These are phyloP conservation scores for Arthrobotrys sinensis DNA, from an alignment of 2,329 filamentous ascomycete species.

Conservation along the genomic window DNA sequence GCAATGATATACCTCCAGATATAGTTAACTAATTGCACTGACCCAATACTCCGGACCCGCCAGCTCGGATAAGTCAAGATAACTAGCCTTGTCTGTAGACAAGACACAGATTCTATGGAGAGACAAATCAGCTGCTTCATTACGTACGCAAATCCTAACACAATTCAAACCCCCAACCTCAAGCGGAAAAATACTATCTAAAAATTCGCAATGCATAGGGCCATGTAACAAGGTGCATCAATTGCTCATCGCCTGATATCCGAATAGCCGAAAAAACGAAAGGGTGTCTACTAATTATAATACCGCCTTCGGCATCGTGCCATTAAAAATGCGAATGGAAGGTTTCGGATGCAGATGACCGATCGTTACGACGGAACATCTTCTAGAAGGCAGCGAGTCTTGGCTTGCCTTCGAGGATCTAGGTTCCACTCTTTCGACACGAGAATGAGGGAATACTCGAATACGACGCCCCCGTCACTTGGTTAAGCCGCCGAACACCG, in stretches of 20 bases:
- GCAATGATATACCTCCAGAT: conserved; percentile 7
- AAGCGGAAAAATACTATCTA: neutral
- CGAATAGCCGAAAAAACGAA: conserved; percentile 40
- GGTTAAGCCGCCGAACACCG: neutral
- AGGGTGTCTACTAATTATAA: conserved; percentile 28
- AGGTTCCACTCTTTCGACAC: conserved; percentile 24
- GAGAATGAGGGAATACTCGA: conserved; percentile 15
- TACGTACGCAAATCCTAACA: conserved; percentile 15
- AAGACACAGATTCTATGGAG: neutral
- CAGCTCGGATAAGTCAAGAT: conserved; percentile 32
- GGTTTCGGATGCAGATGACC: conserved; percentile 44
- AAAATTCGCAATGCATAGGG: neutral
- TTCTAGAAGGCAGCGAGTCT: conserved; percentile 23
- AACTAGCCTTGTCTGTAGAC: conserved; percentile 10
- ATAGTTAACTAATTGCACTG: neutral
- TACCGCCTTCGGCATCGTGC: conserved; percentile 38
- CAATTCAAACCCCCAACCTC: conserved; percentile 6
- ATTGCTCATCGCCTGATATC: conserved; percentile 37
- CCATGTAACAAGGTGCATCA: neutral
- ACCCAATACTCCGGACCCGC: conserved; percentile 30
- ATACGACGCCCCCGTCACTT: conserved; percentile 13
- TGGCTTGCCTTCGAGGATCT: conserved; percentile 30
- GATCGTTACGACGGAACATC: conserved; percentile 39
- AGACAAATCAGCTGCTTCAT: conserved; percentile 9
- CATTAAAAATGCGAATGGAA: conserved; percentile 26